Evolutionary conservation across 2,329 filamentous ascomycete species (phyloP).

Genomic region (Plenodomus lindquistii): DNA sequence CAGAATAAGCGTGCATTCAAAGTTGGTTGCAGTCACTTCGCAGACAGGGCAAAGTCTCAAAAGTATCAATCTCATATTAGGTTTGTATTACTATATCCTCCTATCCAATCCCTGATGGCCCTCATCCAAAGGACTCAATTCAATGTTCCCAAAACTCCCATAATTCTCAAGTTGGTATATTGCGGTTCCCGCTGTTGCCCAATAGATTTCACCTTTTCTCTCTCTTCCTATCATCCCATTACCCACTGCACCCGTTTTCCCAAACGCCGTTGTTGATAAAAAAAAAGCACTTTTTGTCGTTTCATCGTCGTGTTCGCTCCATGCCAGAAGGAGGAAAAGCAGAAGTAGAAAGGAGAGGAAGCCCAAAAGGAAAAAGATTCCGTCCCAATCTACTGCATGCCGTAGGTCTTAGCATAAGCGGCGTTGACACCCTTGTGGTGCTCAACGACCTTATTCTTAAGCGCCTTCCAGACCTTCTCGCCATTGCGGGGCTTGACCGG

Average conservation of each 20-base stretch:
- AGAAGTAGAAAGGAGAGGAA: no score
- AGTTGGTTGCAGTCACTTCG: no score
- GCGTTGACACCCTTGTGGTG: conserved; percentile 34
- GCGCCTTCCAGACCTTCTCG: conserved; percentile 27
- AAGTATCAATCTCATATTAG: no score
- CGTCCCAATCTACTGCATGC: background rate
- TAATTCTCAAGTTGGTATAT: background rate
- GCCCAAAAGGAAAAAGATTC: no score
- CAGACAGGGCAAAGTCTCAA: no score
- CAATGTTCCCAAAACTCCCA: no score
- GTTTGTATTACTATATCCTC: background rate
- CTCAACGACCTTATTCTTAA: conserved; percentile 35
- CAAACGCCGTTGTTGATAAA: background rate
- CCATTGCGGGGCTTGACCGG: conserved; percentile 19
- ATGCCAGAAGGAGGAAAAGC: no score
- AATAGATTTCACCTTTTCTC: background rate
- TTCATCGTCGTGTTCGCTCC: no score
- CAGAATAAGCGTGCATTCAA: no score
- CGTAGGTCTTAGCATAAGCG: conserved; percentile 23
- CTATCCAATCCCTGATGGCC: no score
- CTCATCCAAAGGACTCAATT: no score
- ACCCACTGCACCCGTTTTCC: background rate
- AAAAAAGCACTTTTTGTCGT: background rate
- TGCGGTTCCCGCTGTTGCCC: background rate
- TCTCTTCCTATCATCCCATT: background rate